Conservation (phyloP, 768 basidiomycete genomes). For the Lentinula boryana region DNA sequence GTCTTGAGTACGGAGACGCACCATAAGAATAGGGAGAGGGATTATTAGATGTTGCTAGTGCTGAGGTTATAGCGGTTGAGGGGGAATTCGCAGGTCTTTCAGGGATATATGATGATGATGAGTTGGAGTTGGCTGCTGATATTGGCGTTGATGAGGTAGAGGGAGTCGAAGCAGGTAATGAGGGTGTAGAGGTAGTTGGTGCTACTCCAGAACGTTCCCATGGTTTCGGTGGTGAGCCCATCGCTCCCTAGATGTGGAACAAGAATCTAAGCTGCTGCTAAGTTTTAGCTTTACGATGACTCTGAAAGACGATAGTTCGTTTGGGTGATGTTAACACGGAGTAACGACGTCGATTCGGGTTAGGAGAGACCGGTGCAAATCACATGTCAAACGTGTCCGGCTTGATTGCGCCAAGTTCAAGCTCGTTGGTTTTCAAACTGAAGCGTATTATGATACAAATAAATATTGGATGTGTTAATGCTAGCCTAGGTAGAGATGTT, state of each 20-base stretch:
- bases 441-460: too few species aligned
- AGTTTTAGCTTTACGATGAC: too few species aligned
- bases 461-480: too few species aligned
- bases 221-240: conserved; percentile 86
- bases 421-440: too few species aligned
- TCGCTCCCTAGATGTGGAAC: conserved; percentile 18
- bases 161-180: conserved; percentile 19
- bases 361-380: neutral
- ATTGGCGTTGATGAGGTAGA: conserved; percentile 19
- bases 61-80: conserved; percentile 26
- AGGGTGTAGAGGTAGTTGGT: conserved; percentile 22
- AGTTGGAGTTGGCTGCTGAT: conserved; percentile 8
- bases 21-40: conserved; percentile 27
- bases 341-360: too few species aligned
- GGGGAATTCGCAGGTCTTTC: conserved; percentile 54
- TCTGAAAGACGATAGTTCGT: too few species aligned
- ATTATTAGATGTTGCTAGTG: conserved; percentile 40
- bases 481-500: too few species aligned
- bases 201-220: conserved; percentile 66
- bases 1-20: conserved; percentile 36
- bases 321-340: too few species aligned
- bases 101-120: conserved; percentile 48
- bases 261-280: too few species aligned
- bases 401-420: neutral
- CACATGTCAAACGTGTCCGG: neutral